Conservation (phyloP, 2,329 filamentous ascomycete species). For the Hypomyces perniciosus region DNA sequence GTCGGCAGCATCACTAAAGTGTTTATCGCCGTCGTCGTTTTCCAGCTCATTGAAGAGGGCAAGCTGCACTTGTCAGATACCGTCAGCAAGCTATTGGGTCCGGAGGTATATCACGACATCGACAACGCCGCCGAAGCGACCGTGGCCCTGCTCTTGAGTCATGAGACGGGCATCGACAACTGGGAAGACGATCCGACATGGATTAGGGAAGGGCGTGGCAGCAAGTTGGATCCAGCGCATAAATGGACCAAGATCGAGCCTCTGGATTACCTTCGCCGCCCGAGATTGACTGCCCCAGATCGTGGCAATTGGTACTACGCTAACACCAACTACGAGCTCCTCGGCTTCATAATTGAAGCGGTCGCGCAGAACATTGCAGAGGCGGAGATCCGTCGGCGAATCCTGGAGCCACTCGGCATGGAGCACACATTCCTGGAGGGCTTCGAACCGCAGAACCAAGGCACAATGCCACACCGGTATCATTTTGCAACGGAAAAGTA, state of each 20-base stretch:
- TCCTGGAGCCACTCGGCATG: slow-evolving; percentile 10
- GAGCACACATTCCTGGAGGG: slow-evolving; percentile 11
- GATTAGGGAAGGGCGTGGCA: slow-evolving; percentile 11
- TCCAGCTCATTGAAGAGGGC: slow-evolving; percentile 15
- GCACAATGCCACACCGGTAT: slow-evolving; percentile 4
- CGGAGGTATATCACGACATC: slow-evolving; percentile 8
- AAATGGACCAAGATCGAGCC: slow-evolving; percentile 13
- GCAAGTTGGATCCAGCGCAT: slow-evolving; percentile 7
- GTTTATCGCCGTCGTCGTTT: slow-evolving; percentile 12
- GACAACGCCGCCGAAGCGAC: slow-evolving; percentile 9
- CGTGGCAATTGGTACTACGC: slow-evolving; percentile 12
- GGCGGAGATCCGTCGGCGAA: slow-evolving; percentile 8
- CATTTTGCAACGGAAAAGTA: slow-evolving; percentile 13
- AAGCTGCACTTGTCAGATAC: slow-evolving; percentile 11
- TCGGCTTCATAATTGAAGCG: slow-evolving; percentile 12
- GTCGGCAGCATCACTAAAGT: slow-evolving; percentile 16
- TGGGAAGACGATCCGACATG: slow-evolving; percentile 15
- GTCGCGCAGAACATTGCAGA: slow-evolving; percentile 9
- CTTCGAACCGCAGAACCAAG: slow-evolving; percentile 6
- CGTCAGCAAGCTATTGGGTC: slow-evolving; percentile 4
- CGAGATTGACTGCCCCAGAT: slow-evolving; percentile 11
- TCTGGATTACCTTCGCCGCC: slow-evolving; percentile 13
- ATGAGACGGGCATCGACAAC: slow-evolving; percentile 13
- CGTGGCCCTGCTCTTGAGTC: slow-evolving; percentile 7
- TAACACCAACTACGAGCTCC: slow-evolving; percentile 15